Evolutionary conservation across 2,329 filamentous ascomycete species (phyloP), one percentile per base, ranked within the genome.

Genomic region (Cordyceps cateniannulata): DNA sequence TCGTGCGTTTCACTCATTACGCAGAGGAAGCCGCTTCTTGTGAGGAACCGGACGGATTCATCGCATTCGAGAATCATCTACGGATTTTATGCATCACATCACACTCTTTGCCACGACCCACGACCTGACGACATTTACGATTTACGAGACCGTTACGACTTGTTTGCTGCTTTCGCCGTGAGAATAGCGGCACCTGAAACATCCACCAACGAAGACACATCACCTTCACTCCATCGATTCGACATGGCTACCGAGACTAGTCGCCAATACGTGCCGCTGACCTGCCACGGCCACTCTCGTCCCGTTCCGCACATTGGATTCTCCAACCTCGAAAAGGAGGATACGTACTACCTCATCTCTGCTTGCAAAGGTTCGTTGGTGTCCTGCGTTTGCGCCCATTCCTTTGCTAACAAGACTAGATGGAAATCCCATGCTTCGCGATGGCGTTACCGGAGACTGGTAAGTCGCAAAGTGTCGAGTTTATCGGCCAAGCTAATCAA

Each of bases 381-480:
- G 7, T 35, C 32, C 10, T 42, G 38, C 38, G 16, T 42, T 42
- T 42, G 38, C 18, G 18, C 38, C 3, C 38, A 38, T 59, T 52
- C 48, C 47, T 56, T 61, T 62, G 63, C 66, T 72, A 61, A 73
- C 64, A 32, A 45, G 53, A 44, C 60, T 73, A 93, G 95, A 99
- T 80, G 93, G 93, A 71, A 98, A 98, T 73, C 95, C 95, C 55
- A 98, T 98, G 93, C 88, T 99, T 68, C 90, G 95, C 66, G 91
- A 98, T 77, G 95, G 95, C 64, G 84, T 96, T 63, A 99, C 93
- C 52, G 95, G 95, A 62, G 93, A 97, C 75, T 97, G 93, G 90
- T 90, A 79, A 63, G 80, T 66, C 52, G 44, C 60, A 24, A 24
- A 7, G 35, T 14, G 59, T 38, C 40, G 38, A 51, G 16, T 52